Evolutionary conservation across 148 eudicot species (phyloP), one percentile per base, ranked within the genome.

Genomic region (Talinum fruticosum): DNA sequence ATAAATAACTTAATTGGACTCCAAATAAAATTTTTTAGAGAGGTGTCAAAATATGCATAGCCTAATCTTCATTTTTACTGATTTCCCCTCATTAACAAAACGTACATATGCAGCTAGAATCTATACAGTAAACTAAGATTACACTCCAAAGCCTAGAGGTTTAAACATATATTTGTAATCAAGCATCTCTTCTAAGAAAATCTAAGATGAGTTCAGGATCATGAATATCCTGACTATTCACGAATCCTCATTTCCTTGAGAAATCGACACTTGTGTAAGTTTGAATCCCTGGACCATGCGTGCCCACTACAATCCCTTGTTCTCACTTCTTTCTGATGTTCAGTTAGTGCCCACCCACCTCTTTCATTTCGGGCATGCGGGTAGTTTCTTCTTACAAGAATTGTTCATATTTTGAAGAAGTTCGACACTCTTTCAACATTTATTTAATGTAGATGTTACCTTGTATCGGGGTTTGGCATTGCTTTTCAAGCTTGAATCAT

Each of bases 291-390:
- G 97, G 97, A 53, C 97, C 97, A 32, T 87, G n/a, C n/a, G n/a
- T n/a, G 97, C 49, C 97, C 94, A 80, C 81, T 84, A 72, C 89
- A 87, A 78, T 90, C 97, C 41, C 83, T 83, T 53, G 72, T 78
- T 66, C 87, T 86, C 44, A 92, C 97, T 86, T 92, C 97, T 82
- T 84, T 89, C 80, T 94, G 97, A 85, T 88, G 98, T 77, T 94
- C 96, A 10, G 97, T 94, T 28, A 89, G 81, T 53, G 92, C 97
- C 30, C 49, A n/a, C n/a, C n/a, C n/a, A 21, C 69, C 83, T 80
- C 82, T 82, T 90, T 73, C 95, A 79, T 82, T 92, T 94, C 33
- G 68, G 72, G 53, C 59, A 75, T 21, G 67, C 73, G 71, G 28
- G 72, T 71, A 36, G 65, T 33, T 74, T 78, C 21, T 71, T 71